Conservation (phyloP, 805 yeast genomes). For the baker's yeast (Saccharomyces cerevisiae) region DNA sequence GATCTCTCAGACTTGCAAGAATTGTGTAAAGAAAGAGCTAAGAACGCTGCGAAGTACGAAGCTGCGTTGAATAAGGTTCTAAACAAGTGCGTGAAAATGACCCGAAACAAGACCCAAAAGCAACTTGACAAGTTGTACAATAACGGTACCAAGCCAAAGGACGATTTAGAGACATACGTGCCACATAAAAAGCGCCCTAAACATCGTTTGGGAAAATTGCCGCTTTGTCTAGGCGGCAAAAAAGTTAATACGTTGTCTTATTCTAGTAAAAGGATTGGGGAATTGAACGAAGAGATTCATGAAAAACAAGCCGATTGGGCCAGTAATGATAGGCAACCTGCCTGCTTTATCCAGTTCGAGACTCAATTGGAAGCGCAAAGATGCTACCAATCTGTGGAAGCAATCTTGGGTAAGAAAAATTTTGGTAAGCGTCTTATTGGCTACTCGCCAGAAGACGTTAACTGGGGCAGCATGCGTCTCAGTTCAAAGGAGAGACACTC, state of each 20-base stretch:
- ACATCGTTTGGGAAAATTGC: slow-evolving; percentile 51
- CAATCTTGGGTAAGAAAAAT: slow-evolving; percentile 38
- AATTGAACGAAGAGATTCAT: slow-evolving; percentile 57
- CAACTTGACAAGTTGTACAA: slow-evolving; percentile 24
- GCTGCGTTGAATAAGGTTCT: slow-evolving; percentile 54
- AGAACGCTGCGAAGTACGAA: slow-evolving; percentile 55
- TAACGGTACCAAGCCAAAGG: slow-evolving; percentile 42
- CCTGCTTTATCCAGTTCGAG: slow-evolving; percentile 76
- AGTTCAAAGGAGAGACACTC: slow-evolving; percentile 47
- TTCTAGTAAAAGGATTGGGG: slow-evolving; percentile 57
- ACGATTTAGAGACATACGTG: slow-evolving; percentile 55
- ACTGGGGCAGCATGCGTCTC: slow-evolving; percentile 71
- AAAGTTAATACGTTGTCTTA: slow-evolving; percentile 81
- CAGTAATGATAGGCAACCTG: slow-evolving; percentile 44
- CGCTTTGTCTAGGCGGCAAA: slow-evolving; percentile 51
- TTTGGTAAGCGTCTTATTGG: slow-evolving; percentile 46
- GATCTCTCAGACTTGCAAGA: slow-evolving; percentile 50
- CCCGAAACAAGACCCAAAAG: slow-evolving; percentile 50
- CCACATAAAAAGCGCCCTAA: slow-evolving; percentile 74
- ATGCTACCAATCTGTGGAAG: slow-evolving; percentile 76
- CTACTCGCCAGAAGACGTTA: slow-evolving; percentile 69
- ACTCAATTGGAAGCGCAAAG: slow-evolving; percentile 81
- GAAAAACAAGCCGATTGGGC: slow-evolving; percentile 48
- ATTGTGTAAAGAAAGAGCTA: slow-evolving; percentile 52
- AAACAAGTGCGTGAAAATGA: slow-evolving; percentile 50